A percentile compares a stretch with the other conserved stretches of the same genome.
Evolutionary conservation across 805 yeast genomes (phyloP).

Genomic region (Metschnikowia aberdeeniae): DNA sequence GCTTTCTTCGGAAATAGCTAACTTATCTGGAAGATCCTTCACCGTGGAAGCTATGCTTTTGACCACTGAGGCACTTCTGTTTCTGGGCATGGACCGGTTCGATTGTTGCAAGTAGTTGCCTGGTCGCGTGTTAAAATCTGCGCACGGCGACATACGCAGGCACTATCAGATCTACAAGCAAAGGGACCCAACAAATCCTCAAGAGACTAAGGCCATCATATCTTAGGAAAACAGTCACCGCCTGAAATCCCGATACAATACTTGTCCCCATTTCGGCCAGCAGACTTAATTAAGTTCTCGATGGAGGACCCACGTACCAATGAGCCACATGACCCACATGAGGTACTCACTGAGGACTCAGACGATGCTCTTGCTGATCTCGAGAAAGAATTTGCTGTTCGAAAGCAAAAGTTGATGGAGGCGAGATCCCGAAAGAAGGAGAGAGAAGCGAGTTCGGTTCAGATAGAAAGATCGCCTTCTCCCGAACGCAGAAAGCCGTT

Average conservation of each 20-base stretch:
- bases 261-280: too few species aligned
- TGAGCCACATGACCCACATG: constrained; percentile 19
- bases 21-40: constrained; percentile 35
- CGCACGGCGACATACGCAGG: constrained; percentile 4
- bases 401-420: constrained; percentile 17
- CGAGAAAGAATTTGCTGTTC: constrained; percentile 33
- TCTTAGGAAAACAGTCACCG: too few species aligned
- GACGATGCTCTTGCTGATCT: constrained; percentile 36
- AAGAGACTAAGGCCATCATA: too few species aligned
- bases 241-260: too few species aligned
- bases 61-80: constrained; percentile 60
- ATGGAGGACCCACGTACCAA: constrained; percentile 33
- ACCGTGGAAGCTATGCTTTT: constrained; percentile 54
- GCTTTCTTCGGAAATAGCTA: constrained; percentile 18
- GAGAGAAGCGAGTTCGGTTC: constrained; percentile 1
- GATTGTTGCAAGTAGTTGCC: neutral
- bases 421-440: constrained; percentile 16
- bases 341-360: constrained; percentile 35
- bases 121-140: constrained; percentile 5
- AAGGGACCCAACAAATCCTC: too few species aligned
- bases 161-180: neutral
- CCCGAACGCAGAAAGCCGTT: constrained; percentile 7
- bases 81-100: constrained; percentile 32
- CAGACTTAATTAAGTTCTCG: neutral
- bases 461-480: constrained; percentile 16